Percentiles rank a stretch among this genome's conserved stretches.
Conservation (phyloP, 2,329 filamentous ascomycete species). For the Coleophoma crateriformis region DNA sequence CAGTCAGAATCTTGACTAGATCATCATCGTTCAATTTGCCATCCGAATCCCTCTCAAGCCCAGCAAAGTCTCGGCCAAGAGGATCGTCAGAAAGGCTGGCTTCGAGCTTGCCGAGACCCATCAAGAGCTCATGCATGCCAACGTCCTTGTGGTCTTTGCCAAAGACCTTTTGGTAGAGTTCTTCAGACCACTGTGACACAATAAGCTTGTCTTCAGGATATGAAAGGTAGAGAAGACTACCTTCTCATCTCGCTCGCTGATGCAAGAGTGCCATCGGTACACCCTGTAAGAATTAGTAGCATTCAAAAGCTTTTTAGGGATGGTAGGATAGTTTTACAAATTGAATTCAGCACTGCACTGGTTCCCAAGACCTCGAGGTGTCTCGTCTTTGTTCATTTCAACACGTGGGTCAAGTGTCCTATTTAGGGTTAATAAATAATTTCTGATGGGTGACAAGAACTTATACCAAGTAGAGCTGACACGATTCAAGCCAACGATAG, state of each 20-base stretch:
- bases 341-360: slow-evolving; percentile 87
- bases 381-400: slow-evolving; percentile 49
- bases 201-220: too few species aligned
- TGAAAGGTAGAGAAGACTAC: too few species aligned
- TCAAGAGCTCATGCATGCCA: slow-evolving; percentile 53
- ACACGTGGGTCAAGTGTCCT: slow-evolving; percentile 61
- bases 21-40: slow-evolving; percentile 73
- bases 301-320: neutral
- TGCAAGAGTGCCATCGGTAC: slow-evolving; percentile 82
- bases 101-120: slow-evolving; percentile 59
- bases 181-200: slow-evolving; percentile 56
- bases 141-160: slow-evolving; percentile 47
- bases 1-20: slow-evolving; percentile 62
- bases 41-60: slow-evolving; percentile 56
- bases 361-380: slow-evolving; percentile 71
- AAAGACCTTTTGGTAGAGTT: slow-evolving; percentile 60
- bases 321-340: slow-evolving; percentile 37
- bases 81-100: slow-evolving; percentile 59
- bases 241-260: slow-evolving; percentile 68
- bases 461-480: slow-evolving; percentile 42
- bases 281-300: slow-evolving; percentile 25
- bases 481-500: slow-evolving; percentile 38
- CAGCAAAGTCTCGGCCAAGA: slow-evolving; percentile 60
- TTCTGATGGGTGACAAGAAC: too few species aligned
- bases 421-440: too few species aligned